Conservation (phyloP, 2,329 filamentous ascomycete genomes). For the Biscogniauxia sp. region DNA sequence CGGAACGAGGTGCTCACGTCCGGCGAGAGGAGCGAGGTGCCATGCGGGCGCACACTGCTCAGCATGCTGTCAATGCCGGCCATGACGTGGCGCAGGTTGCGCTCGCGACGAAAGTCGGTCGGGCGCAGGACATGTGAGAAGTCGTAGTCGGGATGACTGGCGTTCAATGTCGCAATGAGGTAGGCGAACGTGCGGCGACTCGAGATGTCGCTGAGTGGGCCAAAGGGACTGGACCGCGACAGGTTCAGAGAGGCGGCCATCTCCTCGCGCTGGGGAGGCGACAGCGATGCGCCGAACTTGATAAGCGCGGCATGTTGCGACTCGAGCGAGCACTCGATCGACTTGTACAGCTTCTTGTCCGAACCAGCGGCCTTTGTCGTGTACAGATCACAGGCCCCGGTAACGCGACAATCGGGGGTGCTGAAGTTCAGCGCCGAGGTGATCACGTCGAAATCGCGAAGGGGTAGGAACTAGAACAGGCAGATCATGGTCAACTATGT, state of each 20-base stretch:
- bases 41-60: constrained; percentile 75
- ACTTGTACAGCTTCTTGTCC: constrained; percentile 96
- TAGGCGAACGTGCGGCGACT: constrained; percentile 93
- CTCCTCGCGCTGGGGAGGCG: constrained; percentile 73
- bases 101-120: constrained; percentile 84
- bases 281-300: constrained; percentile 81
- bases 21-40: constrained; percentile 33
- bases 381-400: constrained; percentile 93
- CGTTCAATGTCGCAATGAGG: constrained; percentile 92
- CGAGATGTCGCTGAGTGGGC: constrained; percentile 80
- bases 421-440: constrained; percentile 94
- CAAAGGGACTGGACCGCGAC: constrained; percentile 86
- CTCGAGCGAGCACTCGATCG: constrained; percentile 87
- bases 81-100: constrained; percentile 77
- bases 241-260: constrained; percentile 70
- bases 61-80: constrained; percentile 83
- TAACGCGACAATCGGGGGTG: constrained; percentile 86
- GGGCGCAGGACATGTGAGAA: constrained; percentile 91
- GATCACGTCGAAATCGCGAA: constrained; percentile 87
- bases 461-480: constrained; percentile 73
- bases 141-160: constrained; percentile 94
- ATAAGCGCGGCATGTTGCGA: constrained; percentile 87
- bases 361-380: constrained; percentile 93
- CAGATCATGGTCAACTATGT: constrained; percentile 1
- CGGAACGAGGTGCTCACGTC: constrained; percentile 41